Percentiles rank a stretch among this genome's conserved stretches.
Evolutionary conservation across 345 rosid genomes (phyloP).

Genomic region (Pugionium cornutum): DNA sequence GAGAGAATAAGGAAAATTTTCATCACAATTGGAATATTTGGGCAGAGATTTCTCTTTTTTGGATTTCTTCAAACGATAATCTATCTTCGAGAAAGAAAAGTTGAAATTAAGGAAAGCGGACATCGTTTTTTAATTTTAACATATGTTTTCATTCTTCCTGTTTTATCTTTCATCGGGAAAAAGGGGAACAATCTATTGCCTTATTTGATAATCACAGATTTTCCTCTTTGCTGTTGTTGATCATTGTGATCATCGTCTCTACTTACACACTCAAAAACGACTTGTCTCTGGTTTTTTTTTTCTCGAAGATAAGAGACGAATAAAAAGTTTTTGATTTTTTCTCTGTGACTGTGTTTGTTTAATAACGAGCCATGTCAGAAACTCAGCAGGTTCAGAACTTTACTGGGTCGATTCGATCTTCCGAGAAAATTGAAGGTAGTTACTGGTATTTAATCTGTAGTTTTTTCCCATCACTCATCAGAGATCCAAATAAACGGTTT

Average conservation of each 20-base stretch:
- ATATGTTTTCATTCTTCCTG: slow-evolving; percentile 24
- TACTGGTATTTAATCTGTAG: not conserved
- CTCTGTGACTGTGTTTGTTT: slow-evolving; percentile 23
- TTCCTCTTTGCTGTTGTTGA: slow-evolving; percentile 22
- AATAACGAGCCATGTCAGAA: slow-evolving; percentile 61
- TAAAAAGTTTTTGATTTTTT: not conserved
- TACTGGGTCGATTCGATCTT: slow-evolving; percentile 59
- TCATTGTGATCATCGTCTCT: slow-evolving; percentile 42
- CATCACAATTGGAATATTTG: slow-evolving; percentile 55
- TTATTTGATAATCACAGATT: slow-evolving; percentile 1
- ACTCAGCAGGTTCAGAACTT: slow-evolving; percentile 59
- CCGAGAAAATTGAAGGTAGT: slow-evolving; percentile 66
- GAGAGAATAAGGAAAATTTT: slow-evolving; percentile 39
- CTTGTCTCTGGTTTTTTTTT: not conserved
- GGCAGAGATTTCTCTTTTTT: slow-evolving; percentile 40
- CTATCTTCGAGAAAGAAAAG: slow-evolving; percentile 32
- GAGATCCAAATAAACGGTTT: slow-evolving; percentile 36
- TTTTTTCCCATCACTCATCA: not conserved
- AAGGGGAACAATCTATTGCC: slow-evolving; percentile 4
- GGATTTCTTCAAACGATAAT: slow-evolving; percentile 42
- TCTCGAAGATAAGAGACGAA: slow-evolving; percentile 21
- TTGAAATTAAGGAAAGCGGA: slow-evolving; percentile 16
- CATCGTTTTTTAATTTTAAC: slow-evolving; percentile 24
- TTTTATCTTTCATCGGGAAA: slow-evolving; percentile 26
- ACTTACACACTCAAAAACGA: slow-evolving; percentile 22